Evolutionary conservation across 371 early-diverging fungal genomes (phyloP).

Genomic region (Choanephora cucurbitarum): DNA sequence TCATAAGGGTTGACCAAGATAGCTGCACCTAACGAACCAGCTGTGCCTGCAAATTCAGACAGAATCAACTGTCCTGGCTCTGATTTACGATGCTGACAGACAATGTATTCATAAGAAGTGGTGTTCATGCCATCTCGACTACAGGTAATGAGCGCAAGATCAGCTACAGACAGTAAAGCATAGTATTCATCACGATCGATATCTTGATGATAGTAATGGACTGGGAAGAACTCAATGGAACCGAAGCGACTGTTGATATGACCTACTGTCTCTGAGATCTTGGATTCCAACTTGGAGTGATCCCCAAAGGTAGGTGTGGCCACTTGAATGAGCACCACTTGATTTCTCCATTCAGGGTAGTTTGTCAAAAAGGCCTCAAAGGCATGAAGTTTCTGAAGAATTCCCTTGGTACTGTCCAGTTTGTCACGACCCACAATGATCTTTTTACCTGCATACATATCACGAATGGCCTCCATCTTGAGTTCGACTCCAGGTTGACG

Average conservation of each 20-base stretch:
- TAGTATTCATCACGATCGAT: slow-evolving; percentile 95
- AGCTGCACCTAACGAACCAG: slow-evolving; percentile 88
- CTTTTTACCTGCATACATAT: slow-evolving; percentile 88
- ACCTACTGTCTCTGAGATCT: slow-evolving; percentile 88
- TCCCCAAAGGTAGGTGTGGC: slow-evolving; percentile 60
- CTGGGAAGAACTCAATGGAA: slow-evolving; percentile 90
- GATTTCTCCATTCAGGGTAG: slow-evolving; percentile 91
- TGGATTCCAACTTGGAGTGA: slow-evolving; percentile 75
- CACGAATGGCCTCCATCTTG: slow-evolving; percentile 78
- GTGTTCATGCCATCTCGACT: slow-evolving; percentile 99
- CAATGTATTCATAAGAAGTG: slow-evolving; percentile 96
- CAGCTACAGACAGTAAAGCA: slow-evolving; percentile 93
- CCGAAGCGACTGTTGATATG: slow-evolving; percentile 96
- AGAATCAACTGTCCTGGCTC: slow-evolving; percentile 91
- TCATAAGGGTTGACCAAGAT: slow-evolving; percentile 98
- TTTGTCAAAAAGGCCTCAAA: slow-evolving; percentile 90
- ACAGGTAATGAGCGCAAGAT: slow-evolving; percentile 95
- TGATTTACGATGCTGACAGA: slow-evolving; percentile 90
- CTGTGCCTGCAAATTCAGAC: slow-evolving; percentile 97
- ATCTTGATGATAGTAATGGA: slow-evolving; percentile 95
- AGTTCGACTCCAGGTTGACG: slow-evolving; percentile 63
- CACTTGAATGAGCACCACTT: slow-evolving; percentile 90
- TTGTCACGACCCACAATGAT: slow-evolving; percentile 99
- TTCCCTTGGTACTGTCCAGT: slow-evolving; percentile 98
- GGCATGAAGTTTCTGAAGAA: slow-evolving; percentile 94